These are phyloP conservation scores for Cudoniella acicularis DNA, from an alignment of 495 filamentous ascomycete genomes.

Conservation along the genomic window DNA sequence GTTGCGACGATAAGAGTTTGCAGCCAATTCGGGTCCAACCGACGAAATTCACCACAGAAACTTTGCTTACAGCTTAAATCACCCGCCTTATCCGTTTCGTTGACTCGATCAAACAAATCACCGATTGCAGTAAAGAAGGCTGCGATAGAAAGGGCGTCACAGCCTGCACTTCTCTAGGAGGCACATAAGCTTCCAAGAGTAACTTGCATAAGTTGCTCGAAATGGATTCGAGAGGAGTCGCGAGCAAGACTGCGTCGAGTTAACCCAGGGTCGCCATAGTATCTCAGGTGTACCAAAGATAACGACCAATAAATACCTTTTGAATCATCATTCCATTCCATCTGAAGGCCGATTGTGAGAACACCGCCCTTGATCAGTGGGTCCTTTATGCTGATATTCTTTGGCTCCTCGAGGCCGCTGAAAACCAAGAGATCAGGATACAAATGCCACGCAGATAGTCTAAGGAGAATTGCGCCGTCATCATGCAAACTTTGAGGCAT, in stretches of 20 bases:
- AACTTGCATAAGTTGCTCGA: background rate
- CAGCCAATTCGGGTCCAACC: too few relatives aligned
- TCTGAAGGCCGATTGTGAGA: background rate
- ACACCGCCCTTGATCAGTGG: background rate
- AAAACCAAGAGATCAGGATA: conserved; percentile 32
- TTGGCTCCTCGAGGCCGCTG: background rate
- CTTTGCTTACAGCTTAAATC: too few relatives aligned
- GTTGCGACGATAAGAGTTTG: too few relatives aligned
- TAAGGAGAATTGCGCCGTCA: conserved; percentile 29
- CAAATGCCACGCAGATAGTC: conserved; percentile 35
- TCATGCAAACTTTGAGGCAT: conserved; percentile 19
- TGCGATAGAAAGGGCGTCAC: too few relatives aligned
- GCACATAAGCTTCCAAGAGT: background rate
- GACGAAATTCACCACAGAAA: too few relatives aligned
- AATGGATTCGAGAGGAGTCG: background rate
- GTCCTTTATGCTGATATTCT: background rate
- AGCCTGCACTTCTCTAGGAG: too few relatives aligned
- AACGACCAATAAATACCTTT: background rate
- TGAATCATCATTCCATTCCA: background rate
- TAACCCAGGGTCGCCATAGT: background rate
- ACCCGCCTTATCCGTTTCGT: too few relatives aligned
- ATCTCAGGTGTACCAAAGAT: background rate
- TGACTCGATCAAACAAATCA: too few relatives aligned
- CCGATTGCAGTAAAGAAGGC: too few relatives aligned
- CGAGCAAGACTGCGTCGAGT: too few relatives aligned